Conservation (phyloP, 78 protist species). For the Planoprotostelium fungivorum region DNA sequence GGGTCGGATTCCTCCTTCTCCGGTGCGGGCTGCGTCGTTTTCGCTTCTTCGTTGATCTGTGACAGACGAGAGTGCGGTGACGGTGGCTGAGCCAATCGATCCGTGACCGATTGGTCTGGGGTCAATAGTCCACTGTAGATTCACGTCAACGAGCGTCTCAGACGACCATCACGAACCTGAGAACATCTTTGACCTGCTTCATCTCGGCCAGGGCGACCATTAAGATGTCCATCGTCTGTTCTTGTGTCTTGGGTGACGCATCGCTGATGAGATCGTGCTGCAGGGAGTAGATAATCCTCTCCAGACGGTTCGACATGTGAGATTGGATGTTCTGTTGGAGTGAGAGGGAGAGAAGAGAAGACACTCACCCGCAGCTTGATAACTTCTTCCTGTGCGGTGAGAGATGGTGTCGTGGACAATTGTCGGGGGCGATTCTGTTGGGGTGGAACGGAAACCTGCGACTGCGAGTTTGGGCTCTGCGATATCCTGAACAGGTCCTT, state of each 20-base stretch:
- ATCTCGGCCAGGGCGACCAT: not conserved
- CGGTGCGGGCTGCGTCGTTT: too few relatives aligned
- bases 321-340: not conserved
- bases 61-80: too few relatives aligned
- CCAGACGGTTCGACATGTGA: not conserved
- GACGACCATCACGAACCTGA: too few relatives aligned
- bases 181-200: not conserved
- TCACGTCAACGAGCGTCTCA: too few relatives aligned
- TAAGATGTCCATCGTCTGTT: not conserved
- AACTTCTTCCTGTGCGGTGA: not conserved
- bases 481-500: too few relatives aligned
- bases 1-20: too few relatives aligned
- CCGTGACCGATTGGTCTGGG: too few relatives aligned
- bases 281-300: not conserved
- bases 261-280: not conserved
- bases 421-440: not conserved
- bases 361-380: not conserved
- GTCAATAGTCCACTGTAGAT: too few relatives aligned
- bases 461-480: not conserved
- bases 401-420: not conserved
- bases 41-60: too few relatives aligned
- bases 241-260: not conserved
- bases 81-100: too few relatives aligned
- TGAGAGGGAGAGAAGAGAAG: not conserved
- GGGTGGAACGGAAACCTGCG: not conserved